Evolutionary conservation across 2,329 filamentous ascomycete species (phyloP).

Genomic region (Leptoxyphium fumago): DNA sequence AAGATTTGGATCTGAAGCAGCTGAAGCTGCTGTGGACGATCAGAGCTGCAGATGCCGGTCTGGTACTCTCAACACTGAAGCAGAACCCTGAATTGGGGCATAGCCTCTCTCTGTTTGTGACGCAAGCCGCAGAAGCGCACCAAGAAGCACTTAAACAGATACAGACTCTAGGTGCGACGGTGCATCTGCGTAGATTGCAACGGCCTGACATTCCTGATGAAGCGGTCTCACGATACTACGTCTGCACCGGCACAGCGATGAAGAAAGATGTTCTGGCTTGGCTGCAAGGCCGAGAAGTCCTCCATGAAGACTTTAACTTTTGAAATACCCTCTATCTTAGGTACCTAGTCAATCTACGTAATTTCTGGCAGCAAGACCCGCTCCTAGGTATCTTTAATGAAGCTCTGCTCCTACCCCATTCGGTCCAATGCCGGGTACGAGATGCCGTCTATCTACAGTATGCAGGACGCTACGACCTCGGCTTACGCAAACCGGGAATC

Average conservation of each 20-base stretch:
- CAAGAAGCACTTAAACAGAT: slow-evolving; percentile 27
- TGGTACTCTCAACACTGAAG: slow-evolving; percentile 47
- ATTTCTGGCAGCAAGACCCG: too few species aligned
- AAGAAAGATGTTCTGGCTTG: slow-evolving; percentile 34
- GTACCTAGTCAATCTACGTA: too few species aligned
- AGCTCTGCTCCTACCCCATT: too few species aligned
- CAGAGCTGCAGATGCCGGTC: slow-evolving; percentile 42
- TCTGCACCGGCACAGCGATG: slow-evolving; percentile 41
- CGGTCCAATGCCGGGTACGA: too few species aligned
- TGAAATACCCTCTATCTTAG: slow-evolving; percentile 9
- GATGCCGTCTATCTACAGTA: too few species aligned
- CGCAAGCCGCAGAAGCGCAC: slow-evolving; percentile 19
- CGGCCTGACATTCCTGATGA: slow-evolving; percentile 30
- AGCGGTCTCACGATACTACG: slow-evolving; percentile 35
- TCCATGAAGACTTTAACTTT: slow-evolving; percentile 39
- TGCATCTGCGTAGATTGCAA: slow-evolving; percentile 32
- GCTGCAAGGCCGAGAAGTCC: slow-evolving; percentile 30
- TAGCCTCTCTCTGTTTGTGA: slow-evolving; percentile 50
- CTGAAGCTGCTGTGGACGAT: slow-evolving; percentile 57
- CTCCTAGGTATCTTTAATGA: too few species aligned
- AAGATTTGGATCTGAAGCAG: slow-evolving; percentile 18
- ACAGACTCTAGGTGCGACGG: slow-evolving; percentile 17
- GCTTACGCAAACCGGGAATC: too few species aligned
- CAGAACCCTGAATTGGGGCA: slow-evolving; percentile 36
- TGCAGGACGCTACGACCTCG: too few species aligned